Evolutionary conservation across 2,329 filamentous ascomycete genomes (phyloP).

Genomic region (Epichloe sylvatica): DNA sequence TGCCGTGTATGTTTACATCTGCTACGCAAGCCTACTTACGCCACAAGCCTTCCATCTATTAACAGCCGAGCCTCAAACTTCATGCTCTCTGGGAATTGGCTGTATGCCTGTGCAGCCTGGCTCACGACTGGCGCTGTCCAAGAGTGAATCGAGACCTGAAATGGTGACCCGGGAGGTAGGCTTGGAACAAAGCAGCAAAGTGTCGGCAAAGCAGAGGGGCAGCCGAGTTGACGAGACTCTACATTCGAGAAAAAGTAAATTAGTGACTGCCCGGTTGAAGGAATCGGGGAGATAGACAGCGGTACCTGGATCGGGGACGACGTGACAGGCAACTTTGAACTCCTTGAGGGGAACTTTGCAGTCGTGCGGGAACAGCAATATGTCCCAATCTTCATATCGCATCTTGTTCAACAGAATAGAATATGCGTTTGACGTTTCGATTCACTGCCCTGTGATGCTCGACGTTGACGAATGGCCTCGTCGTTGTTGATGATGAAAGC

Average conservation of each 20-base stretch:
- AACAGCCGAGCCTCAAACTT: conserved; percentile 54
- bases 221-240: conserved; percentile 40
- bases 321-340: conserved; percentile 66
- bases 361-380: conserved; percentile 59
- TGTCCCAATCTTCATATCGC: conserved; percentile 79
- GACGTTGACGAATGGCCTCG: neutral
- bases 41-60: conserved; percentile 50
- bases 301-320: conserved; percentile 38
- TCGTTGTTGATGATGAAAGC: neutral
- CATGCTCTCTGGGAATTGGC: conserved; percentile 40
- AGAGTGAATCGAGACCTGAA: conserved; percentile 61
- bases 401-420: conserved; percentile 31
- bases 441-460: neutral
- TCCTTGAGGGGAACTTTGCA: conserved; percentile 62
- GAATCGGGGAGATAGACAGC: neutral
- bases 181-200: conserved; percentile 61
- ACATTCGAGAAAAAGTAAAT: neutral
- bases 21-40: conserved; percentile 27
- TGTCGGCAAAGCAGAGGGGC: conserved; percentile 42
- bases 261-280: neutral
- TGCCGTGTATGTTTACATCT: too few relatives aligned
- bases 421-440: neutral
- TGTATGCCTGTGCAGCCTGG: conserved; percentile 40
- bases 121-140: conserved; percentile 52
- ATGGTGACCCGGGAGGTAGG: conserved; percentile 41